These are phyloP conservation scores for Withania somnifera DNA, from an alignment of 305 asterid genomes.

Conservation along the genomic window DNA sequence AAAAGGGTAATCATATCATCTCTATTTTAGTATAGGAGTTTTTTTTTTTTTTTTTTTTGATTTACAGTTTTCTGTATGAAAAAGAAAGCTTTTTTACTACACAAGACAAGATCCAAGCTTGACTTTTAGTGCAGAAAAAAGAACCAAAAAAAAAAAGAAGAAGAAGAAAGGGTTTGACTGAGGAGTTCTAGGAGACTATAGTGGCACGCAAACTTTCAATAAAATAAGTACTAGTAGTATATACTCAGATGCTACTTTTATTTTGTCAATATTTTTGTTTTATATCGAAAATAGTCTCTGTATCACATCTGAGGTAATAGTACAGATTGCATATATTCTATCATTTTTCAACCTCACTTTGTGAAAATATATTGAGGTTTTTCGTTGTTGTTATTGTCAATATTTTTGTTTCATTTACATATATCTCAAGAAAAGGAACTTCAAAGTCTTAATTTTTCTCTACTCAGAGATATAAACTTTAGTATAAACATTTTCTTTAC, in stretches of 20 bases:
- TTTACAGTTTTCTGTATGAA: not conserved
- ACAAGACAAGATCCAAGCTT: not conserved
- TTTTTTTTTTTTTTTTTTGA: not conserved
- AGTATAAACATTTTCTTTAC: no score
- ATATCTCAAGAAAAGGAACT: not conserved
- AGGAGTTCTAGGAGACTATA: not conserved
- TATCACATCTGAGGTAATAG: no score
- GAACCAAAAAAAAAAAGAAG: not conserved
- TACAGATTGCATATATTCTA: not conserved
- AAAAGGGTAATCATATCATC: not conserved
- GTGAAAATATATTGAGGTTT: no score
- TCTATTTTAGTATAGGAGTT: not conserved
- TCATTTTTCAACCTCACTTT: no score
- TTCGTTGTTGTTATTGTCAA: no score
- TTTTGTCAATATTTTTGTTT: no score
- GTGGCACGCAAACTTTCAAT: conserved; percentile 1
- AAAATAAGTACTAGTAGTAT: not conserved
- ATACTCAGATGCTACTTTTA: no score
- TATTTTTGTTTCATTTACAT: not conserved
- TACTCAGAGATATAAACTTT: not conserved
- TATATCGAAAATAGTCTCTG: no score
- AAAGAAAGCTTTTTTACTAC: not conserved
- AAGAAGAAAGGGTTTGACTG: not conserved
- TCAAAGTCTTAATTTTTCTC: not conserved
- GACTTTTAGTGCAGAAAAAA: not conserved